phyloP scores from a whole-genome alignment of 371 early-diverging fungal genomes.

The Mucor velutinosus region DNA sequence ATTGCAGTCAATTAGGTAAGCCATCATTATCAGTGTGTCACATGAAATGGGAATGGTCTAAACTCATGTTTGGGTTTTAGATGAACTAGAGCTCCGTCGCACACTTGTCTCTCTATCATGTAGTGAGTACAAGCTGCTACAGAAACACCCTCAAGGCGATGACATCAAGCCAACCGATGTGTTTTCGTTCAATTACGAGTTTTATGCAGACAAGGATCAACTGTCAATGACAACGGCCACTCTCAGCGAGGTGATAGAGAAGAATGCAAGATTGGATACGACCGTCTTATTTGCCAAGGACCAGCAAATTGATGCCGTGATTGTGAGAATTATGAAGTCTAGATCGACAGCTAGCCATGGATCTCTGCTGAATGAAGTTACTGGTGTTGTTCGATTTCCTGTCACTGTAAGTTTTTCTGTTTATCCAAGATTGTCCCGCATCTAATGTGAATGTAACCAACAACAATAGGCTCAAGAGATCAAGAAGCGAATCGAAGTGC shows the following conservation, averaged over 20 bases:
- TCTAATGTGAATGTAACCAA: neutral
- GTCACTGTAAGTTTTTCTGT: conserved; percentile 62
- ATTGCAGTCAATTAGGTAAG: conserved; percentile 65
- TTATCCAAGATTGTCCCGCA: neutral
- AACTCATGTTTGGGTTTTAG: conserved; percentile 28
- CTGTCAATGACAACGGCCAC: conserved; percentile 87
- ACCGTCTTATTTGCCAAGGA: conserved; percentile 77
- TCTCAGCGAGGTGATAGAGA: conserved; percentile 81
- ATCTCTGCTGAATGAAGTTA: conserved; percentile 72
- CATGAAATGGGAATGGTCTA: neutral
- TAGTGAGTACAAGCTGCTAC: conserved; percentile 76
- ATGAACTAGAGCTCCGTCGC: conserved; percentile 74
- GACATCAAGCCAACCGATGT: conserved; percentile 61
- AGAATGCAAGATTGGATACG: conserved; percentile 68
- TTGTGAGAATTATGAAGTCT: conserved; percentile 94
- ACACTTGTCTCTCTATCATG: conserved; percentile 85
- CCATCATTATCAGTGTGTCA: neutral
- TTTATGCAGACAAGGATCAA: conserved; percentile 63
- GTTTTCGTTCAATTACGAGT: conserved; percentile 73
- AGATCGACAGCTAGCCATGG: conserved; percentile 70
- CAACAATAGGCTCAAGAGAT: conserved; percentile 64
- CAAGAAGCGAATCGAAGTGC: conserved; percentile 87
- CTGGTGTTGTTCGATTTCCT: conserved; percentile 77
- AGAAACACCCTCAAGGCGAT: conserved; percentile 59
- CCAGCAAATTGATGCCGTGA: conserved; percentile 84